Percentiles rank a stretch among this genome's conserved stretches.
These are phyloP conservation scores for Leptographium galeiforme DNA, from an alignment of 2,329 filamentous ascomycete species.

Conservation along the genomic window DNA sequence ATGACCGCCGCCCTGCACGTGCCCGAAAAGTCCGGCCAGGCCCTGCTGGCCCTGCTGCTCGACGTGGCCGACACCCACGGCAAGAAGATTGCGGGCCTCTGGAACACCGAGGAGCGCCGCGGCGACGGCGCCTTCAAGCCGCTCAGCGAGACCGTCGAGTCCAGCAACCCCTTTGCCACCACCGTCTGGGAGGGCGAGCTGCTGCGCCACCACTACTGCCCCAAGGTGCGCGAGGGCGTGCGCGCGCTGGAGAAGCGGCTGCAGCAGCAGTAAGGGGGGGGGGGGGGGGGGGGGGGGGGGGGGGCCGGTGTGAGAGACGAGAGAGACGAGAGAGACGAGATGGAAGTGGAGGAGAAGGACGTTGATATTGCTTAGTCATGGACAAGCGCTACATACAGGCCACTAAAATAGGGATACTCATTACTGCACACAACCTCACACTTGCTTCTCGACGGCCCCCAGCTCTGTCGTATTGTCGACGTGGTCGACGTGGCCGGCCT, in stretches of 20 bases:
- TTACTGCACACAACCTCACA: background rate
- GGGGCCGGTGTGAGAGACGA: background rate
- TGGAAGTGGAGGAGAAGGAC: too few species aligned
- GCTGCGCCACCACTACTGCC: constrained; percentile 72
- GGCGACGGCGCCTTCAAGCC: constrained; percentile 81
- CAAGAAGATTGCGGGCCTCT: constrained; percentile 70
- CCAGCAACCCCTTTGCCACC: constrained; percentile 77
- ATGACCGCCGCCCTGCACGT: constrained; percentile 70
- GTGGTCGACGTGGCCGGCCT: background rate
- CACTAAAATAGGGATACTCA: background rate
- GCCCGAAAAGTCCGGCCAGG: constrained; percentile 78
- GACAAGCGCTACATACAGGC: background rate
- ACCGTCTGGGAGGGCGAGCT: constrained; percentile 93
- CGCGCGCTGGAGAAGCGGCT: constrained; percentile 56
- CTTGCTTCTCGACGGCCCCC: background rate
- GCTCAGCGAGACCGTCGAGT: constrained; percentile 59
- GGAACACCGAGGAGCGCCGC: constrained; percentile 87
- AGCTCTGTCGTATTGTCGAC: background rate
- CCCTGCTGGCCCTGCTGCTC: constrained; percentile 62
- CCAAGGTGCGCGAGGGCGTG: constrained; percentile 66
- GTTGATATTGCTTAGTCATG: too few species aligned
- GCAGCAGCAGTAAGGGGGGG: constrained; percentile 10
- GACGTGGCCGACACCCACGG: constrained; percentile 72
- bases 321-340: too few species aligned
- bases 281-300: background rate